Base-by-base conservation (phyloP, 192 early-diverging fungal genomes). In the Lobulomyces angularis region DNA sequence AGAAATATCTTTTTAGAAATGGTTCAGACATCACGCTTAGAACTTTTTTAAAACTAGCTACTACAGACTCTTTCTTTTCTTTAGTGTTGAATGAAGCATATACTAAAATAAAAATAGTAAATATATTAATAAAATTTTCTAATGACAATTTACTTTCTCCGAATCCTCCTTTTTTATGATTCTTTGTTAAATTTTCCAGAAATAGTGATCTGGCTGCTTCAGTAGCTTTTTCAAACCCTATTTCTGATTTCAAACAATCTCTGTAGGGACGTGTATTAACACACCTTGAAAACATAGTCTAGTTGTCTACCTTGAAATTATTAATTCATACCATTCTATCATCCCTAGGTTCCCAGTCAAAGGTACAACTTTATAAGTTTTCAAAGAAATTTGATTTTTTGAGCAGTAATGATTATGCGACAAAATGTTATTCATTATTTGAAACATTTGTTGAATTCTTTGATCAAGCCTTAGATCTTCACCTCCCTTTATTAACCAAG, bases 381-480 rank as follows among this genome's bases (percentile, higher is more conserved):
- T 56, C n/a, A 85, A 43, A 24, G 45, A 37, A n/a, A 86, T 50
- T 1, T 69, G 49, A 29, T 77, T 70, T 18, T 59, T 62, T 6
- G 54, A 41, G 35, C 79, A 80, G 26, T 62, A 69, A 0, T 49
- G 37, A 33, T 79, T 64, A 22, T 66, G 61, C 7, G 31, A 18
- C 42, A 86, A 65, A 8, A 83, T 53, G 9, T 58, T 62, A 41
- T 86, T 86, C 84, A 86, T 86, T n/a, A 85, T 52, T 27, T 61
- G 50, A 35, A 86, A 86, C 29, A 85, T 51, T 36, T 85, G 84
- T 36, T 85, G 62, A 21, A 86, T 69, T 42, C 84, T 61, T 40
- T 86, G 84, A 51, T 86, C 84, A 1, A 84, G 49, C 17, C 84
- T 57, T 21, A 86, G 53, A 53, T 86, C 84, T 45, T 86, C 84